phyloP scores from a whole-genome alignment of 2,329 filamentous ascomycete genomes.

The Fusarium camptoceras region DNA sequence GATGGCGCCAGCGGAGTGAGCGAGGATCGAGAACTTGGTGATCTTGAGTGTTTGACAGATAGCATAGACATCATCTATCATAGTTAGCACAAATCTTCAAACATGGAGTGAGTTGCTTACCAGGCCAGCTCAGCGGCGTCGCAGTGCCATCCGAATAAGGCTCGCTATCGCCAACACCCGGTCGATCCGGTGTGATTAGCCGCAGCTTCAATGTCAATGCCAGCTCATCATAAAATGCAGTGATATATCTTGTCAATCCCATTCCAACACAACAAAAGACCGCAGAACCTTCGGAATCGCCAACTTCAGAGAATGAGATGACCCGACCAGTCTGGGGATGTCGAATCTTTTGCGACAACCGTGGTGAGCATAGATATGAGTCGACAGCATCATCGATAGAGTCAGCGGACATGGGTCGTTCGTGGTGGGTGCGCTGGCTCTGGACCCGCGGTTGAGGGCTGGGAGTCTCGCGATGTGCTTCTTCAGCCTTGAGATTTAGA shows the following conservation, averaged over 20 bases:
- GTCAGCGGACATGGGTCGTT: slow-evolving; percentile 82
- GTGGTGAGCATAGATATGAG: slow-evolving; percentile 83
- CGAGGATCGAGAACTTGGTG: slow-evolving; percentile 94
- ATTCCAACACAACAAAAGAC: slow-evolving; percentile 98
- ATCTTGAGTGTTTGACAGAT: slow-evolving; percentile 94
- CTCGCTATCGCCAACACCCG: slow-evolving; percentile 93
- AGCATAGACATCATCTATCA: slow-evolving; percentile 81
- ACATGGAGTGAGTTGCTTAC: slow-evolving; percentile 61
- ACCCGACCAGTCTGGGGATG: slow-evolving; percentile 87
- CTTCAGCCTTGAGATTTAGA: slow-evolving; percentile 56
- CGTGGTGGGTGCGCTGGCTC: slow-evolving; percentile 66
- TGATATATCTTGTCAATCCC: slow-evolving; percentile 95
- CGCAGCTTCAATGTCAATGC: slow-evolving; percentile 88
- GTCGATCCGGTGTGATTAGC: slow-evolving; percentile 92
- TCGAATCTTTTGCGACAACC: slow-evolving; percentile 86
- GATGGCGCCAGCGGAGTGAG: slow-evolving; percentile 97
- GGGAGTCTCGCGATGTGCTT: slow-evolving; percentile 46
- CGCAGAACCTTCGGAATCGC: slow-evolving; percentile 88
- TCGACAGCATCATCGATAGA: slow-evolving; percentile 91
- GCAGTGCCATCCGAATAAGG: slow-evolving; percentile 83
- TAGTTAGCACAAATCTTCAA: not conserved
- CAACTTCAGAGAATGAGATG: slow-evolving; percentile 97
- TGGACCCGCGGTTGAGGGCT: slow-evolving; percentile 46
- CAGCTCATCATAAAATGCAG: slow-evolving; percentile 96
- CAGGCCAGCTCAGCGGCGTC: slow-evolving; percentile 93